These are phyloP conservation scores for Spathaspora sp. DNA, from an alignment of 805 yeast species.

Conservation along the genomic window DNA sequence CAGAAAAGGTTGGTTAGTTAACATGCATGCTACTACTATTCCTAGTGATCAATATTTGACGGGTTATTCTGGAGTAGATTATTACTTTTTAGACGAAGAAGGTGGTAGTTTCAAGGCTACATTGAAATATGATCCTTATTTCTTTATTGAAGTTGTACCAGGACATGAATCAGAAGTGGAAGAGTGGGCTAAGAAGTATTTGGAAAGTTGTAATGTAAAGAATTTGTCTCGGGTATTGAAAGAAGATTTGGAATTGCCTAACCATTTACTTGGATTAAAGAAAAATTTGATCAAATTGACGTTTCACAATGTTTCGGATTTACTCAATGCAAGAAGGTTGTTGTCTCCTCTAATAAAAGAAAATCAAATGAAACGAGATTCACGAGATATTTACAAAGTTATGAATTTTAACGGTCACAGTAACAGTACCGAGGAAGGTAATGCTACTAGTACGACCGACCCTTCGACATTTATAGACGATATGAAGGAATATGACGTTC, in stretches of 20 bases:
- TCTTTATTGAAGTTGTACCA: conserved; percentile 63
- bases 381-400: conserved; percentile 64
- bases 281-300: conserved; percentile 61
- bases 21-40: conserved; percentile 85
- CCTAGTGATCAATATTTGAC: conserved; percentile 53
- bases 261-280: conserved; percentile 78
- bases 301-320: conserved; percentile 72
- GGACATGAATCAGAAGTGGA: conserved; percentile 74
- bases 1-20: conserved; percentile 84
- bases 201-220: conserved; percentile 62
- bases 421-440: conserved; percentile 12
- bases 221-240: conserved; percentile 51
- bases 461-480: conserved; percentile 71
- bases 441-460: conserved; percentile 16
- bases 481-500: conserved; percentile 91
- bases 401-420: conserved; percentile 36
- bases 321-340: conserved; percentile 68
- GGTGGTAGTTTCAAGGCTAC: conserved; percentile 95
- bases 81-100: conserved; percentile 90
- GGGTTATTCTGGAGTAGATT: conserved; percentile 90
- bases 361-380: conserved; percentile 58
- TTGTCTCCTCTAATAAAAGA: conserved; percentile 67
- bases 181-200: conserved; percentile 66
- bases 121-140: conserved; percentile 81
- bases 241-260: conserved; percentile 79